Evolutionary conservation across 441 rosid species (phyloP).

Genomic region (Populus hybrid): DNA sequence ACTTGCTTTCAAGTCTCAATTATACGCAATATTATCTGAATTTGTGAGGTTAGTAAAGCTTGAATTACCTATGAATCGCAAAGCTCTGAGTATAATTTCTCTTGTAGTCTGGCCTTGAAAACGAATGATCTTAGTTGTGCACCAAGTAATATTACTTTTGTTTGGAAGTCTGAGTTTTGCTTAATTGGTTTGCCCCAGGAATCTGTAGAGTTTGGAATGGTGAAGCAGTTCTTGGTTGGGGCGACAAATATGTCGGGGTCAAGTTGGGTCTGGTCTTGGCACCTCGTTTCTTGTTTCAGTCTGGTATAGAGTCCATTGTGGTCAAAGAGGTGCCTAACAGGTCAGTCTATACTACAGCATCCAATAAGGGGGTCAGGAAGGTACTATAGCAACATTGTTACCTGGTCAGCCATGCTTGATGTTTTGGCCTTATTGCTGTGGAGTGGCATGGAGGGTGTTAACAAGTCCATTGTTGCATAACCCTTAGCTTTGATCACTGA

Average conservation of each 20-base stretch:
- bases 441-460: not conserved
- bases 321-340: conserved; percentile 23
- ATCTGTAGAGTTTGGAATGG: conserved; percentile 14
- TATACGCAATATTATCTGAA: not conserved
- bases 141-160: not conserved
- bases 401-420: not conserved
- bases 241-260: conserved; percentile 18
- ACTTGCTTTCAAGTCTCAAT: not conserved
- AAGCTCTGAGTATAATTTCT: not conserved
- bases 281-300: conserved; percentile 23
- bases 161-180: not conserved
- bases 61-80: not conserved
- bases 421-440: not conserved
- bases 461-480: not conserved
- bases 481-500: not conserved
- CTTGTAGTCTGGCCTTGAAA: not conserved
- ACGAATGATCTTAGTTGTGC: not conserved
- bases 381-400: not conserved
- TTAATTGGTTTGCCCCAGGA: conserved; percentile 11
- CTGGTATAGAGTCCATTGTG: conserved; percentile 29
- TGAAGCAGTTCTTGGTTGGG: conserved; percentile 5
- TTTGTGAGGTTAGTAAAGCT: not conserved
- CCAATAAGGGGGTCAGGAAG: conserved; percentile 18
- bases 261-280: conserved; percentile 24
- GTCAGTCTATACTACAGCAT: conserved; percentile 21